These are phyloP conservation scores for Candida stauntonica DNA, from an alignment of 805 yeast species.

Conservation along the genomic window DNA sequence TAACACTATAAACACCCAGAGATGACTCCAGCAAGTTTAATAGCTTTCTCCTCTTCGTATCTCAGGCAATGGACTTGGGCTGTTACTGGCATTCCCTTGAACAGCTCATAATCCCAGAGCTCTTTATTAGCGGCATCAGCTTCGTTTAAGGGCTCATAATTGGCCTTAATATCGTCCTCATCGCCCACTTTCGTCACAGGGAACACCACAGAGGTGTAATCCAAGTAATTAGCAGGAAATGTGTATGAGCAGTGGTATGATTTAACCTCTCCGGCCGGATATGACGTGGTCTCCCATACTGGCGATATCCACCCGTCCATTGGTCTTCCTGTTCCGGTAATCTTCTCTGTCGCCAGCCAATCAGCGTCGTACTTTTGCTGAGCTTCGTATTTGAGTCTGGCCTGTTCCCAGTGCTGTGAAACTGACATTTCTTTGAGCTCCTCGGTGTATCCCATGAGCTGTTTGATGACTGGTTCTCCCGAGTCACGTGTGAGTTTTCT, in stretches of 20 bases:
- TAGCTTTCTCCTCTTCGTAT: constrained; percentile 47
- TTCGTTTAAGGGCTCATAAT: constrained; percentile 23
- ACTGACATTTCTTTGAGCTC: constrained; percentile 10
- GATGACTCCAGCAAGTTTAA: constrained; percentile 20
- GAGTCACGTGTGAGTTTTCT: constrained; percentile 1
- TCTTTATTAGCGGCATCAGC: constrained; percentile 31
- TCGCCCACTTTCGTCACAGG: constrained; percentile 40
- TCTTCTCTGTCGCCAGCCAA: constrained; percentile 32
- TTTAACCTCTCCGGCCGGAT: constrained; percentile 35
- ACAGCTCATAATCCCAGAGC: constrained; percentile 43
- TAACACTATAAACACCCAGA: constrained; percentile 1
- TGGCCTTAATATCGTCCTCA: constrained; percentile 30
- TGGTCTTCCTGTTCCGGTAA: constrained; percentile 35
- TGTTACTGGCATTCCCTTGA: constrained; percentile 50
- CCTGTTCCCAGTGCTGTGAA: constrained; percentile 38
- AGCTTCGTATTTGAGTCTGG: constrained; percentile 30
- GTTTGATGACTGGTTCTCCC: constrained; percentile 14
- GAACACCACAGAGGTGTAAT: constrained; percentile 38
- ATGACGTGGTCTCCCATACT: constrained; percentile 38
- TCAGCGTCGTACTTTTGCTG: constrained; percentile 35
- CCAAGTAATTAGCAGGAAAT: constrained; percentile 36
- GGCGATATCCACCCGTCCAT: constrained; percentile 50
- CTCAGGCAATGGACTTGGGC: constrained; percentile 52
- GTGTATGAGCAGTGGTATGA: constrained; percentile 41
- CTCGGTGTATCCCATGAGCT: constrained; percentile 26